These are phyloP conservation scores for Phyllosticta citrichinensis DNA, from an alignment of 2,329 filamentous ascomycete genomes.

Conservation along the genomic window DNA sequence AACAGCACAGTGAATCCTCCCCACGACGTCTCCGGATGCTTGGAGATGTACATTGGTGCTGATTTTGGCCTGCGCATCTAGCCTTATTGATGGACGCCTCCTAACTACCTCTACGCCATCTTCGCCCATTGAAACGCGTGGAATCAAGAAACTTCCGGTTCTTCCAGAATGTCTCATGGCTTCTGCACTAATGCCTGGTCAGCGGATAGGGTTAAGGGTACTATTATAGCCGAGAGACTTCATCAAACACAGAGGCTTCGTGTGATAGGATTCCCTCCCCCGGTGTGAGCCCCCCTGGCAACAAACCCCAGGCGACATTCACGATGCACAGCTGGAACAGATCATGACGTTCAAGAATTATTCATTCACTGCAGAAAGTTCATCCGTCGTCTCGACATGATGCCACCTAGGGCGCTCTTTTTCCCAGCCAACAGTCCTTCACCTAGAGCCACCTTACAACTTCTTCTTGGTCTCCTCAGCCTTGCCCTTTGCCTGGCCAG, in stretches of 20 bases:
- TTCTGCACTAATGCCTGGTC: no score
- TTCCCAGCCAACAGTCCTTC: background rate
- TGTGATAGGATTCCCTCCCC: no score
- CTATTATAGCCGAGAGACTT: no score
- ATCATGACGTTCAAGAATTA: background rate
- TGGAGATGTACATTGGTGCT: no score
- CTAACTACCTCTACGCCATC: background rate
- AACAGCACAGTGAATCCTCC: no score
- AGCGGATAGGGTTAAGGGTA: no score
- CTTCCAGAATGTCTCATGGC: background rate
- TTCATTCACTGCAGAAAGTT: background rate
- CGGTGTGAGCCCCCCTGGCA: no score
- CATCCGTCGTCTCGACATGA: background rate
- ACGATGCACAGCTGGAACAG: background rate
- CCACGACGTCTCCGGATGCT: no score
- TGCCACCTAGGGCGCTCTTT: background rate
- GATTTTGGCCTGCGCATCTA: no score
- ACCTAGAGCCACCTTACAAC: slow-evolving; percentile 1
- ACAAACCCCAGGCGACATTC: no score
- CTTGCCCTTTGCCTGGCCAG: slow-evolving; percentile 38
- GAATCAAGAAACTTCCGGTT: background rate
- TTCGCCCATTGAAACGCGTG: background rate
- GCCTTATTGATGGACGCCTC: background rate
- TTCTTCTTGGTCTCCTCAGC: slow-evolving; percentile 25
- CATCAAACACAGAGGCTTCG: no score